A percentile compares a stretch with the other conserved stretches of the same genome.
These are phyloP conservation scores for Tolypocladium cylindrosporum DNA, from an alignment of 2,329 filamentous ascomycete genomes.

Conservation along the genomic window DNA sequence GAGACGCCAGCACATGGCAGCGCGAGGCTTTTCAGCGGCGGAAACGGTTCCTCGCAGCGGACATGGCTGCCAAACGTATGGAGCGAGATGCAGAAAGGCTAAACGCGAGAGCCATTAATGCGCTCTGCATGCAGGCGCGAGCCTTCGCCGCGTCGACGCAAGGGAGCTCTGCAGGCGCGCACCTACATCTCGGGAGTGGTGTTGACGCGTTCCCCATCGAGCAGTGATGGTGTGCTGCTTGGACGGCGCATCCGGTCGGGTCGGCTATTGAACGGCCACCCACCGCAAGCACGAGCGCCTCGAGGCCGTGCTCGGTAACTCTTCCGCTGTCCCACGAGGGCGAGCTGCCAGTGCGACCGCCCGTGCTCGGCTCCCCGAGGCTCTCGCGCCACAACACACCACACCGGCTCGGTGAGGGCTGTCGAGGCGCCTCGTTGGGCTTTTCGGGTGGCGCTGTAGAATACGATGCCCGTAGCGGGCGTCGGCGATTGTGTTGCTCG, in stretches of 20 bases:
- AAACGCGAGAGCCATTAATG: neutral
- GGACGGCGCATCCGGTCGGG: neutral
- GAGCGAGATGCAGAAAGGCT: neutral
- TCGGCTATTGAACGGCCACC: neutral
- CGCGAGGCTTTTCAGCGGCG: neutral
- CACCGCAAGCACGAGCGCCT: neutral
- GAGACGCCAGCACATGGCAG: neutral
- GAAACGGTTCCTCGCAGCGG: neutral
- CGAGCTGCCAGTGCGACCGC: neutral
- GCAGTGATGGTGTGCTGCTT: neutral
- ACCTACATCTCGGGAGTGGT: neutral
- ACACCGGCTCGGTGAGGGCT: neutral
- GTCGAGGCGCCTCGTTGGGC: neutral
- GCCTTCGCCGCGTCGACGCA: neutral
- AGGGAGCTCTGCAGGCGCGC: neutral
- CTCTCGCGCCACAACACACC: neutral
- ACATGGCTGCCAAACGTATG: neutral
- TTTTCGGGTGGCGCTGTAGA: neutral
- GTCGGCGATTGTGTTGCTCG: neutral
- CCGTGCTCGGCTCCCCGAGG: neutral
- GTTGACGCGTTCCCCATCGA: neutral
- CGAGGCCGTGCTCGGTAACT: too few species aligned
- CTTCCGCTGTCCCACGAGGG: too few species aligned
- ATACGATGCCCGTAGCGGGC: neutral
- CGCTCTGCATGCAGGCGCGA: neutral